Percentiles rank a stretch among this genome's conserved stretches.
These are phyloP conservation scores for Daldinia sp. DNA, from an alignment of 2,329 filamentous ascomycete species.

Conservation along the genomic window DNA sequence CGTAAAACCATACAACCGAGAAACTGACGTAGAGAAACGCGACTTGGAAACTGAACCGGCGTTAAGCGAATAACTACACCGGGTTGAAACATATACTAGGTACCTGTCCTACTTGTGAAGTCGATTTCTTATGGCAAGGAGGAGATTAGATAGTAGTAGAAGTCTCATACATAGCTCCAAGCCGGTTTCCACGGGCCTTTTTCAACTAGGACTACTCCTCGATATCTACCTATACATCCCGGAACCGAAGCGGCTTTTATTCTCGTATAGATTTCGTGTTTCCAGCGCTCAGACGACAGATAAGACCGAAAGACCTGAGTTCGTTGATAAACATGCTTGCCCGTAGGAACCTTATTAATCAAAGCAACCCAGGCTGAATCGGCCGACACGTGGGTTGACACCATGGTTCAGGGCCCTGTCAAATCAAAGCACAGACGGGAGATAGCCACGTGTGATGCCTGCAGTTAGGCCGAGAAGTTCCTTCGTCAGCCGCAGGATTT, in stretches of 20 bases:
- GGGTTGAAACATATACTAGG: too few relatives aligned
- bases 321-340: neutral
- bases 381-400: constrained; percentile 31
- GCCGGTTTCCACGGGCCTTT: neutral
- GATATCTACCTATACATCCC: neutral
- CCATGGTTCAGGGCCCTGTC: constrained; percentile 27
- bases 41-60: neutral
- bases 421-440: constrained; percentile 31
- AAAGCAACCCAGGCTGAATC: constrained; percentile 7
- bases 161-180: neutral
- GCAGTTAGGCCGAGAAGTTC: constrained; percentile 14
- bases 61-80: neutral
- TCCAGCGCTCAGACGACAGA: neutral
- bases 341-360: constrained; percentile 16
- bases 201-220: neutral
- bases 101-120: neutral
- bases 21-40: constrained; percentile 1
- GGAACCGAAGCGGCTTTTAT: neutral
- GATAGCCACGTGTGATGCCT: constrained; percentile 36
- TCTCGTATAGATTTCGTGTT: neutral
- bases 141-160: neutral
- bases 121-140: neutral
- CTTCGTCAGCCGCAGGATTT: constrained; percentile 24
- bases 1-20: neutral
- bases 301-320: neutral